phyloP scores from a whole-genome alignment of 2,329 filamentous ascomycete species.

The Sphaerostilbella broomeana region DNA sequence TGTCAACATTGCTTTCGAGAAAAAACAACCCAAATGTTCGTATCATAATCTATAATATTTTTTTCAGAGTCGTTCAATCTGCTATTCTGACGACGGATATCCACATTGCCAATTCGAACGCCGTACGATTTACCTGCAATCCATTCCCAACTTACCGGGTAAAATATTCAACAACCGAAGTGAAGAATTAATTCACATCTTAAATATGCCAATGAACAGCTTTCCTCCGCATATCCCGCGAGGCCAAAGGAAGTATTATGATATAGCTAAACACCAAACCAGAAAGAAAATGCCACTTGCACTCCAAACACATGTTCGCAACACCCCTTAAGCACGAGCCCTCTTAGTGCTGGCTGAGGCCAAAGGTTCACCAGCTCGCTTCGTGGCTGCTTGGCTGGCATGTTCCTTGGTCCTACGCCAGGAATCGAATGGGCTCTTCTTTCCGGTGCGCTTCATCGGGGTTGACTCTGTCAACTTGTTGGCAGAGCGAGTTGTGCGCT shows the following conservation, averaged over 20 bases:
- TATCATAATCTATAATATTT: constrained; percentile 12
- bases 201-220: background rate
- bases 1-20: background rate
- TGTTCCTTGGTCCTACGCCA: constrained; percentile 60
- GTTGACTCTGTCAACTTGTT: constrained; percentile 42
- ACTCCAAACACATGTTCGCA: background rate
- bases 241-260: constrained; percentile 11
- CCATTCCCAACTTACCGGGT: constrained; percentile 7
- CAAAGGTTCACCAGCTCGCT: constrained; percentile 34
- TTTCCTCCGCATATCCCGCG: background rate
- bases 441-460: constrained; percentile 32
- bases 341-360: constrained; percentile 29
- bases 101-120: constrained; percentile 12
- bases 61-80: constrained; percentile 10
- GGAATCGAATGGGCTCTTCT: constrained; percentile 56
- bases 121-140: constrained; percentile 10
- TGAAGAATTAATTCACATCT: constrained; percentile 8
- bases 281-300: too few species aligned
- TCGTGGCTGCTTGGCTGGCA: constrained; percentile 39
- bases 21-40: constrained; percentile 9
- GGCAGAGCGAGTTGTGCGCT: constrained; percentile 50
- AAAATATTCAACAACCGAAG: constrained; percentile 12
- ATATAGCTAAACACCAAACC: constrained; percentile 7
- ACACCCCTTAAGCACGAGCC: constrained; percentile 25
- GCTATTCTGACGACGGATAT: constrained; percentile 12